A percentile compares a stretch with the other conserved stretches of the same genome.
Evolutionary conservation across 2,329 filamentous ascomycete genomes (phyloP).

Genomic region (Cladosporium velox): DNA sequence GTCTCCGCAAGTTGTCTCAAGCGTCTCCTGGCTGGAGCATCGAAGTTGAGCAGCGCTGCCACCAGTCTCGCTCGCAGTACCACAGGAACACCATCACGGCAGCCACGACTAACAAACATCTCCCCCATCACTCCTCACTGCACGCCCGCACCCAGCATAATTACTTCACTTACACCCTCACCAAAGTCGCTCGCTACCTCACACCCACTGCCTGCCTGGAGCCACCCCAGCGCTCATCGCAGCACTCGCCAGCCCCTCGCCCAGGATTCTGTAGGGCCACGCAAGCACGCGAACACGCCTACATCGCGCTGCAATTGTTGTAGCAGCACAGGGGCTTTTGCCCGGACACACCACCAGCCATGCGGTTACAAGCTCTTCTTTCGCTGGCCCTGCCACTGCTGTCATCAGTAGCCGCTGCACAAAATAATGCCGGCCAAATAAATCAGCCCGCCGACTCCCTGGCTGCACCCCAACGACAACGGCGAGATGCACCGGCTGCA

Average conservation of each 20-base stretch:
- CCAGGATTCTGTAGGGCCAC: conserved; percentile 18
- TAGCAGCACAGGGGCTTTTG: conserved; percentile 25
- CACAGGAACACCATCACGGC: not conserved
- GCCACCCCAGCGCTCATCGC: not conserved
- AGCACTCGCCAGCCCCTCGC: not conserved
- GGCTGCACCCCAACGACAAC: conserved; percentile 11
- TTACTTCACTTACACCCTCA: conserved; percentile 14
- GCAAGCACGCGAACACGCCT: conserved; percentile 16
- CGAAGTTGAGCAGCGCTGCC: too few relatives aligned
- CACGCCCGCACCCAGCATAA: conserved; percentile 12
- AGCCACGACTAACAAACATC: conserved; percentile 4
- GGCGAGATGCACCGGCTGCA: conserved; percentile 23
- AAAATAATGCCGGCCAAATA: conserved; percentile 22
- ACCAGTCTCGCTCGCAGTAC: not conserved
- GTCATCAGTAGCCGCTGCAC: conserved; percentile 26
- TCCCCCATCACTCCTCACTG: not conserved
- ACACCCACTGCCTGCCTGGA: not conserved
- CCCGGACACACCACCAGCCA: conserved; percentile 28
- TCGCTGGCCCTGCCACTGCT: conserved; percentile 35
- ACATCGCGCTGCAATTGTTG: not conserved
- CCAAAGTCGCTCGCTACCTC: conserved; percentile 20
- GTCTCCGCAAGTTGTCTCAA: conserved; percentile 3
- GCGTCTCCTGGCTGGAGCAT: not conserved
- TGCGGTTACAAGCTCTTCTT: conserved; percentile 35
- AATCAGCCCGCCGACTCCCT: conserved; percentile 23